phyloP scores from a whole-genome alignment of 352 stramenopile genomes.

The Sclerospora graminicola region DNA sequence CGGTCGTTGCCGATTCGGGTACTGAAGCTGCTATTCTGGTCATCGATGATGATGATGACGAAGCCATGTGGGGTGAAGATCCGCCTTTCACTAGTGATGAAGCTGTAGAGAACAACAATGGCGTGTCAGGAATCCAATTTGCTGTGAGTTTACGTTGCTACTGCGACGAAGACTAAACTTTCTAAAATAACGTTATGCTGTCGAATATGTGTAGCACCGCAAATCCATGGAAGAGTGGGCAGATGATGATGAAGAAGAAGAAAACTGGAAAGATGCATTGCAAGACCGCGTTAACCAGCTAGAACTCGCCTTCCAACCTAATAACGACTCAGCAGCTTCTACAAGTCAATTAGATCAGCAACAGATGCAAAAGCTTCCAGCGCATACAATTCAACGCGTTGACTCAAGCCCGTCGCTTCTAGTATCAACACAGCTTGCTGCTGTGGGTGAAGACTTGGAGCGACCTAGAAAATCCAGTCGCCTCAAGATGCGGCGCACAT shows the following conservation, averaged over 20 bases:
- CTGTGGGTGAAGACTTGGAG: background rate
- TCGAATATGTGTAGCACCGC: slow-evolving; percentile 18
- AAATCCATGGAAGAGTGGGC: slow-evolving; percentile 69
- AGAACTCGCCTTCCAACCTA: slow-evolving; percentile 45
- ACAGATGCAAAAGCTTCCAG: slow-evolving; percentile 4
- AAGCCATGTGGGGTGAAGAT: slow-evolving; percentile 48
- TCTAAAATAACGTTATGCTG: slow-evolving; percentile 1
- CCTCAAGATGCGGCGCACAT: slow-evolving; percentile 37
- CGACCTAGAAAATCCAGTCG: slow-evolving; percentile 11
- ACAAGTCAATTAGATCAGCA: slow-evolving; percentile 15
- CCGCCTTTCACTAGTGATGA: slow-evolving; percentile 4
- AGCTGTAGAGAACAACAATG: slow-evolving; percentile 9
- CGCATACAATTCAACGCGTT: slow-evolving; percentile 1
- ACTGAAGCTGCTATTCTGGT: slow-evolving; percentile 3
- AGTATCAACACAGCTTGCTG: slow-evolving; percentile 4
- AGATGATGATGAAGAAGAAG: slow-evolving; percentile 70
- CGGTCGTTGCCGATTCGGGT: background rate
- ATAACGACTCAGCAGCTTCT: slow-evolving; percentile 12
- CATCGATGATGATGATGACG: slow-evolving; percentile 17
- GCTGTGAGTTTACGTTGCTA: slow-evolving; percentile 11
- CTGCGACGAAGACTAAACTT: background rate
- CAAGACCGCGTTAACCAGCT: slow-evolving; percentile 71
- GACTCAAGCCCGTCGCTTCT: slow-evolving; percentile 15
- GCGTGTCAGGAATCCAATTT: slow-evolving; percentile 14
- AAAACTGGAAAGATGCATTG: slow-evolving; percentile 68